Percentiles rank a stretch among this genome's conserved stretches.
Evolutionary conservation across 2,329 filamentous ascomycete species (phyloP).

Genomic region (Cyanodermella asteris): DNA sequence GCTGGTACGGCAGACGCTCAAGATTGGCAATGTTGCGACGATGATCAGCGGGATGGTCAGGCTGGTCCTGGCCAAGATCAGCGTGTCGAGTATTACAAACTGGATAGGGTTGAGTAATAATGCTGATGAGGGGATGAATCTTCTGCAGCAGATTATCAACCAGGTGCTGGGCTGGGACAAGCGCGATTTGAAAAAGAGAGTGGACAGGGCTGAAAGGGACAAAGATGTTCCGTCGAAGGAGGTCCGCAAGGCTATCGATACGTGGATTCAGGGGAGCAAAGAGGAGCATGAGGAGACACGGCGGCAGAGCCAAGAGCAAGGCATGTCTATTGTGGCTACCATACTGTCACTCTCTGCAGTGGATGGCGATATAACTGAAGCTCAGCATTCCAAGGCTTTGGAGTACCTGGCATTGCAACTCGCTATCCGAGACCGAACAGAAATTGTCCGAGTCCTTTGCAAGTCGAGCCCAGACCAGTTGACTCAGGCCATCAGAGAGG

Average conservation of each 20-base stretch:
- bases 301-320: too few species aligned
- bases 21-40: constrained; percentile 55
- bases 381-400: constrained; percentile 41
- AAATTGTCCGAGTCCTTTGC: constrained; percentile 45
- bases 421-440: constrained; percentile 50
- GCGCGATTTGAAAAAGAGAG: constrained; percentile 43
- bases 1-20: constrained; percentile 49
- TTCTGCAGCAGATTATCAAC: constrained; percentile 55
- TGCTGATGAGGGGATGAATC: constrained; percentile 58
- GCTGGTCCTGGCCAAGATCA: constrained; percentile 56
- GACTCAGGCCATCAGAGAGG: constrained; percentile 44
- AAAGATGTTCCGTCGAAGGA: constrained; percentile 37
- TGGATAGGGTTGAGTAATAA: constrained; percentile 54
- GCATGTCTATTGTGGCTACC: constrained; percentile 43
- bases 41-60: constrained; percentile 60
- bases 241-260: too few species aligned
- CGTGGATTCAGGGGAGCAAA: too few species aligned
- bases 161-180: constrained; percentile 53
- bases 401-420: constrained; percentile 52
- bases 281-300: too few species aligned
- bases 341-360: constrained; percentile 33
- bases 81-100: constrained; percentile 51
- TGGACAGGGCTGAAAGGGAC: constrained; percentile 40
- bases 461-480: constrained; percentile 47
- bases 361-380: constrained; percentile 27